Evolutionary conservation across 2,329 filamentous ascomycete genomes (phyloP), one percentile per base, ranked within the genome.

Genomic region (Ceratocystis huliohia): DNA sequence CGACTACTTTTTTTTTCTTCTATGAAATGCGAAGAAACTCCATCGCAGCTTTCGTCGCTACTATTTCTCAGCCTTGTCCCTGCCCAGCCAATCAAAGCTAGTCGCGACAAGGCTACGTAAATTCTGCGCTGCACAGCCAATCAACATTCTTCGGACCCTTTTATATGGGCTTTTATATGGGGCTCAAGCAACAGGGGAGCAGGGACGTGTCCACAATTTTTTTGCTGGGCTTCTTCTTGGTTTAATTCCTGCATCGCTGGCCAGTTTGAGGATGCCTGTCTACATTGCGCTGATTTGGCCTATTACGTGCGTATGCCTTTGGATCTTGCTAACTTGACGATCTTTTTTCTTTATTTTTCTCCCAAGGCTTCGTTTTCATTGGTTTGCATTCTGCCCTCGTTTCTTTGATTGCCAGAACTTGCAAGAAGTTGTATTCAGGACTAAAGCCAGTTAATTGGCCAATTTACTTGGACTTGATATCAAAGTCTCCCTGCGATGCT

Each of bases 201-300:
- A 61, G 50, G 64, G 64, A 65, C 20, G 64, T 65, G 41, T 65
- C 64, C 64, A 65, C 64, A 65, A 57, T 65, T 65, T 10, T 56
- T 30, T 50, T 20, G n/a, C 22, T 6, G n/a, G 33, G 37, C 61
- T 28, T 28, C 33, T 45, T 41, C 37, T 41, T 13, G 37, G 37
- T n/a, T 37, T 56, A 30, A 25, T 20, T 44, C 13, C 37, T 65
- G 64, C 50, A 57, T 57, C 53, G 50, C 64, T 65, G 64, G 50
- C 64, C 64, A 65, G 64, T 57, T 65, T 59, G 64, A 61, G 17
- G 30, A 63, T 37, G 25, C 30, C 56, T 33, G 56, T 41, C 37
- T 41, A 41, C 56, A 17, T 59, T 59, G 56, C 56, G 56, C 56
- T 59, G 56, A 59, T 59, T 59, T 59, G 56, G 56, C 56, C 17